phyloP scores from a whole-genome alignment of 352 stramenopile genomes.

The Globisporangium carolinianum region DNA sequence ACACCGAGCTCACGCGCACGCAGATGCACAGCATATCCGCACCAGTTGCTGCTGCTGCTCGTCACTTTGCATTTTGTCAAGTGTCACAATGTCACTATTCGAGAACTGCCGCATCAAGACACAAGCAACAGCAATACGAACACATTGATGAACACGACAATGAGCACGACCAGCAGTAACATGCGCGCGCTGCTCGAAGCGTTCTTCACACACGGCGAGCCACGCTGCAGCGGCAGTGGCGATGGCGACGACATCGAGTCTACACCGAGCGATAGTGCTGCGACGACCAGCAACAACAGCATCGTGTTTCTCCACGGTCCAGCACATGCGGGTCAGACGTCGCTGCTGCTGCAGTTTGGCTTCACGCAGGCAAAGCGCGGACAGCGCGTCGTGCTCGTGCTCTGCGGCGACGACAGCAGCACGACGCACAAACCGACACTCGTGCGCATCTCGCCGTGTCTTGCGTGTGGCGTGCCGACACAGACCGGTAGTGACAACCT shows the following conservation, averaged over 20 bases:
- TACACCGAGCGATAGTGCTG: conserved; percentile 2
- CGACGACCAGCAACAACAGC: conserved; percentile 1
- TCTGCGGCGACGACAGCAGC: conserved; percentile 23
- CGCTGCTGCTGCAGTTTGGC: conserved; percentile 55
- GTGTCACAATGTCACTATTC: no score
- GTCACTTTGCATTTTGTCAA: no score
- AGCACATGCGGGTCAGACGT: conserved; percentile 36
- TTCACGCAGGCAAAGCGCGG: conserved; percentile 41
- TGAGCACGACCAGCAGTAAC: background rate
- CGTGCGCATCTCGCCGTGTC: conserved; percentile 39
- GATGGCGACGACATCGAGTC: background rate
- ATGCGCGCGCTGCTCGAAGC: conserved; percentile 26
- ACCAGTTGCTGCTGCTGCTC: no score
- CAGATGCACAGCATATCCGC: no score
- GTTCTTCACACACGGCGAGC: conserved; percentile 55
- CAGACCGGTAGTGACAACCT: conserved; percentile 41
- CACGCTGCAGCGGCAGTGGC: conserved; percentile 12
- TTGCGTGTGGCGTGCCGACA: conserved; percentile 27
- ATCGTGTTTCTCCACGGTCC: conserved; percentile 45
- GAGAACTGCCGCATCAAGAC: no score
- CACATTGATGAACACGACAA: background rate
- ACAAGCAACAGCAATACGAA: no score
- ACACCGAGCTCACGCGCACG: no score
- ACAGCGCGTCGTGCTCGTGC: conserved; percentile 41
- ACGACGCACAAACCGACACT: conserved; percentile 14